These are phyloP conservation scores for Penicillium sp. DNA, from an alignment of 2,329 filamentous ascomycete species.

Conservation along the genomic window DNA sequence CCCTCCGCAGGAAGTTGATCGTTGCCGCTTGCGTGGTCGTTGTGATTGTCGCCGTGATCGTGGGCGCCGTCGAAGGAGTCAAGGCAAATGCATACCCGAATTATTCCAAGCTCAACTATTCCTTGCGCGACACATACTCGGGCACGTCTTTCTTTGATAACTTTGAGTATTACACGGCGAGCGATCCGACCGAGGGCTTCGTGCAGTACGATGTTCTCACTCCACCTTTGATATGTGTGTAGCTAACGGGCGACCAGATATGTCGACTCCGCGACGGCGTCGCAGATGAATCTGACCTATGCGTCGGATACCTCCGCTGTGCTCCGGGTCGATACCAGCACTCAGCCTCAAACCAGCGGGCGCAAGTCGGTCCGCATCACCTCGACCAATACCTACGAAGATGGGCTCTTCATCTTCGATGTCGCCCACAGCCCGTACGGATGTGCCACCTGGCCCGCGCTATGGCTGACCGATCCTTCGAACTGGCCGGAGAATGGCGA, in stretches of 20 bases:
- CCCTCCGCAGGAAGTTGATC: constrained; percentile 7
- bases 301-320: constrained; percentile 53
- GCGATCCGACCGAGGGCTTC: constrained; percentile 43
- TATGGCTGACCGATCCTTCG: constrained; percentile 61
- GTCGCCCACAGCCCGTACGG: constrained; percentile 61
- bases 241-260: constrained; percentile 28
- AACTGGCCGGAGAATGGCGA: constrained; percentile 65
- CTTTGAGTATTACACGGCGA: constrained; percentile 43
- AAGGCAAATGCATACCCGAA: constrained; percentile 39
- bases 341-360: constrained; percentile 35
- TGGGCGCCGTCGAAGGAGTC: constrained; percentile 41
- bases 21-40: constrained; percentile 28
- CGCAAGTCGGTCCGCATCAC: constrained; percentile 63
- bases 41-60: constrained; percentile 42
- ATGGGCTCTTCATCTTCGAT: constrained; percentile 65
- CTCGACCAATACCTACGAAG: constrained; percentile 59
- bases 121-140: constrained; percentile 38
- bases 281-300: constrained; percentile 56
- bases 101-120: constrained; percentile 33
- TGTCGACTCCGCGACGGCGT: constrained; percentile 37
- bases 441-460: constrained; percentile 63
- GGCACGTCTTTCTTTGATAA: constrained; percentile 43
- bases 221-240: background rate
- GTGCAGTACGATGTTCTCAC: constrained; percentile 39
- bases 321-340: constrained; percentile 46